Evolutionary conservation across 257 asterid genomes (phyloP).

Genomic region (Leptodermis oblonga): DNA sequence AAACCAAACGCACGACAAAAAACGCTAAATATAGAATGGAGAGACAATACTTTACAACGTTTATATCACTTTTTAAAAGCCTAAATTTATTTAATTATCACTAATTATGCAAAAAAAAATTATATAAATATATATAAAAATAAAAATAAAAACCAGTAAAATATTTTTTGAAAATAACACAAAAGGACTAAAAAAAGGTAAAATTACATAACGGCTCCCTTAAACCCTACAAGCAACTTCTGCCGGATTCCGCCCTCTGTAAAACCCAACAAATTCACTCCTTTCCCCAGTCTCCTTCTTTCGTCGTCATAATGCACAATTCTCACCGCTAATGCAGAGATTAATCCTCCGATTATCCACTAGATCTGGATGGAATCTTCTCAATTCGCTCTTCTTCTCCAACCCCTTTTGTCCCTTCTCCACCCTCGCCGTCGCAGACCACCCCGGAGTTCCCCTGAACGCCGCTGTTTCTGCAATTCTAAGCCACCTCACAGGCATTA

Average conservation of each 20-base stretch:
- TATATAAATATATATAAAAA: too few species aligned
- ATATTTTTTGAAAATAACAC: background rate
- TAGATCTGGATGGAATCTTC: constrained; percentile 24
- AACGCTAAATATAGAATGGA: too few species aligned
- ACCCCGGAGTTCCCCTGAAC: constrained; percentile 17
- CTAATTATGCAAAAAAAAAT: too few species aligned
- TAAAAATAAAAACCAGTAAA: too few species aligned
- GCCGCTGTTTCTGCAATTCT: constrained; percentile 36
- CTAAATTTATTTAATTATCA: too few species aligned
- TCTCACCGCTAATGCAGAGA: constrained; percentile 27
- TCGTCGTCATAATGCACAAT: background rate
- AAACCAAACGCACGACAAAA: too few species aligned
- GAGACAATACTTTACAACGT: too few species aligned
- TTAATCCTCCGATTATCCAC: constrained; percentile 34
- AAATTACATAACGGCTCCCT: background rate
- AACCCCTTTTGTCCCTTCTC: constrained; percentile 23
- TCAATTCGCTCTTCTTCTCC: constrained; percentile 17
- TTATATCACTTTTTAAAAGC: too few species aligned
- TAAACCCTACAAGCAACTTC: constrained; percentile 16
- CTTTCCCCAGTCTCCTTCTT: background rate
- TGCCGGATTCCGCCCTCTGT: background rate
- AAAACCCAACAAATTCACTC: constrained; percentile 2
- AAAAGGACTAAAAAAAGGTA: background rate
- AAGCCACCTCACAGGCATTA: constrained; percentile 27
- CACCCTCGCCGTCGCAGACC: constrained; percentile 29